phyloP scores from a whole-genome alignment of 2,329 filamentous ascomycete genomes.

The Aspergillus tanneri region DNA sequence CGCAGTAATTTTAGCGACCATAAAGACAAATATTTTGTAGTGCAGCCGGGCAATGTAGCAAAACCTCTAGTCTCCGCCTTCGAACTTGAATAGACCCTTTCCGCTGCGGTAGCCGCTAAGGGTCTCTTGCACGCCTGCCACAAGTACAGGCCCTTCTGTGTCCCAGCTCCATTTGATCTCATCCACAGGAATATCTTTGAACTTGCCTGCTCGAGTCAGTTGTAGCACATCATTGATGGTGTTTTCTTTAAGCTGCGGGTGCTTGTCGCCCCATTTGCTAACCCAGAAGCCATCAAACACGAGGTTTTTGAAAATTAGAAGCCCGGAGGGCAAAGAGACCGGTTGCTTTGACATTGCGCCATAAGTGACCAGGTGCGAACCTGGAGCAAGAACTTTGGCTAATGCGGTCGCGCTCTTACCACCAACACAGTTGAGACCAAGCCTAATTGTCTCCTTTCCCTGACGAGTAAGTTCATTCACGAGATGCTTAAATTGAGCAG shows the following conservation, averaged over 20 bases:
- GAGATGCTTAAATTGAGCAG: conserved; percentile 47
- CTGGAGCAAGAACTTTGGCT: conserved; percentile 68
- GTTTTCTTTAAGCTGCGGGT: conserved; percentile 70
- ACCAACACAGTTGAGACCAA: conserved; percentile 92
- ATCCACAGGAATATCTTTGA: conserved; percentile 79
- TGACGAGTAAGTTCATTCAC: conserved; percentile 68
- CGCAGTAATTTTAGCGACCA: too few relatives aligned
- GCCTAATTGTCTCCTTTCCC: conserved; percentile 67
- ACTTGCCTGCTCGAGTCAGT: conserved; percentile 70
- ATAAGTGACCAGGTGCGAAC: conserved; percentile 83
- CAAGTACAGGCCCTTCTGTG: conserved; percentile 67
- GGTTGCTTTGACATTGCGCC: conserved; percentile 93
- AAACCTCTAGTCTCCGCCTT: conserved; percentile 40
- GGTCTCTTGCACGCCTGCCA: conserved; percentile 75
- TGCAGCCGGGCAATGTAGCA: conserved; percentile 14
- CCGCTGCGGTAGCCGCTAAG: conserved; percentile 80
- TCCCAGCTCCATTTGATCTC: conserved; percentile 81
- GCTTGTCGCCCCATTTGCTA: conserved; percentile 77
- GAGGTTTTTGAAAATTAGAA: conserved; percentile 92
- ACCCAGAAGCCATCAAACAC: conserved; percentile 94
- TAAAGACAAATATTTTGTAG: conserved; percentile 8
- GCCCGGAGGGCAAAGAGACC: conserved; percentile 72
- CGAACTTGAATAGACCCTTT: conserved; percentile 88
- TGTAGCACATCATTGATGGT: conserved; percentile 84
- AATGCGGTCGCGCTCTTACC: conserved; percentile 78